Base-by-base conservation (phyloP, 257 asterid genomes). In the Lycium barbarum region DNA sequence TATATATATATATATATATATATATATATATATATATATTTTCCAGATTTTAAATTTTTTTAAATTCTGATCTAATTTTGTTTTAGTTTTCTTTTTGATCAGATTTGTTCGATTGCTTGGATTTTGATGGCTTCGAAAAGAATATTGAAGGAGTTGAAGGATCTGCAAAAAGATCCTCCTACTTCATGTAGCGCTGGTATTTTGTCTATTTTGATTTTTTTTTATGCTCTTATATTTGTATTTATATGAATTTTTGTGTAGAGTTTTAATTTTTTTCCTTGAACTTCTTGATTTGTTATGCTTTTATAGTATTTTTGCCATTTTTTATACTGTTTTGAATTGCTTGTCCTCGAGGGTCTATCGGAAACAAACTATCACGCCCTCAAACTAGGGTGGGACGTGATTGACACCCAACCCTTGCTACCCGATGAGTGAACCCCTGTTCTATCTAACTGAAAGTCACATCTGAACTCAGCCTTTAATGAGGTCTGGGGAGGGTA, bases 181-280 rank as follows among this genome's bases (percentile, higher is more conserved):
- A 78, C 82, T 54, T 78, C 82, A 78, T 78, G 82, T 49, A 78
- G 82, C 82, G 82, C 82, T 33, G 82, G 82, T 78, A 57, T 40
- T 65, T 14, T 66, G 47, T 68, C 22, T 36, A 5, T 45, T 40
- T 40, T 47, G 40, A 47, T 55, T 20, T 76, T 13, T 51, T 51
- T 51, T 1, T 1, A 20, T 6, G 81, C 61, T 49, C 2, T 1
- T 67, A 11, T 36, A 2, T 67, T 67, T 67, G 76, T 67, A 36
- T 5, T 66, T 18, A 67, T 36, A 15, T 36, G 76, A 6, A 2
- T 36, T 17, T 74, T 22, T 49, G 14, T 6, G 62, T 76, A 0
- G 51, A 76, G 14, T 51, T 76, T 26, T 51, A 0, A 53, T 76
- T 6, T 53, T 59, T 76, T 51, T 14, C 14, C 43, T 1, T 74